A percentile compares a stretch with the other conserved stretches of the same genome.
phyloP scores from a whole-genome alignment of 2,329 filamentous ascomycete species.

The Colletotrichum spinosum region DNA sequence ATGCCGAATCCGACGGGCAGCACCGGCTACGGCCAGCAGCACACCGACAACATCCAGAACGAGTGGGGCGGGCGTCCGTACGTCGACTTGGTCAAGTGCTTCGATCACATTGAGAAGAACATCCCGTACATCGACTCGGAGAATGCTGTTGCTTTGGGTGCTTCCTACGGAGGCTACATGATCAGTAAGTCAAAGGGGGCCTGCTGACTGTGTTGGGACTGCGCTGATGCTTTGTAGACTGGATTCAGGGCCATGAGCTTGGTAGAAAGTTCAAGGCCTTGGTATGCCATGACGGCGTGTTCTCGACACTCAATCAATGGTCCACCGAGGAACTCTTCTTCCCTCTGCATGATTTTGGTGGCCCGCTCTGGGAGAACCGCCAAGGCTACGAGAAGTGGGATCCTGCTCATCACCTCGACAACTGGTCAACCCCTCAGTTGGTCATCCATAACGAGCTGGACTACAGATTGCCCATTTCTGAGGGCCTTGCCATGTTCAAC shows the following conservation, averaged over 20 bases:
- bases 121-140: slow-evolving; percentile 76
- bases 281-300: slow-evolving; percentile 89
- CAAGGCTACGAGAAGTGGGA: slow-evolving; percentile 77
- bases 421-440: slow-evolving; percentile 90
- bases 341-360: slow-evolving; percentile 74
- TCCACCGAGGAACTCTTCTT: slow-evolving; percentile 78
- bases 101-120: slow-evolving; percentile 77
- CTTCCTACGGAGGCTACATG: slow-evolving; percentile 82
- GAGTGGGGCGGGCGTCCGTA: slow-evolving; percentile 92
- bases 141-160: slow-evolving; percentile 79
- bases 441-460: slow-evolving; percentile 90
- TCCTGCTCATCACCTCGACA: slow-evolving; percentile 69
- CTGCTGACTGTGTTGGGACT: not conserved
- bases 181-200: slow-evolving; percentile 62
- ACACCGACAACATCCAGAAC: slow-evolving; percentile 80
- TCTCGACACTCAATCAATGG: slow-evolving; percentile 76
- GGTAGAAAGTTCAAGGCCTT: slow-evolving; percentile 89
- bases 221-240: slow-evolving; percentile 63
- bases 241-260: slow-evolving; percentile 89
- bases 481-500: slow-evolving; percentile 88
- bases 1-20: slow-evolving; percentile 86
- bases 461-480: slow-evolving; percentile 86
- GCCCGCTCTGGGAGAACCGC: slow-evolving; percentile 70
- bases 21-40: slow-evolving; percentile 83
- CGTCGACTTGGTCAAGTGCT: slow-evolving; percentile 81